phyloP scores from a whole-genome alignment of 164 flowering plant genomes.

The Stephania yunnanensis region DNA sequence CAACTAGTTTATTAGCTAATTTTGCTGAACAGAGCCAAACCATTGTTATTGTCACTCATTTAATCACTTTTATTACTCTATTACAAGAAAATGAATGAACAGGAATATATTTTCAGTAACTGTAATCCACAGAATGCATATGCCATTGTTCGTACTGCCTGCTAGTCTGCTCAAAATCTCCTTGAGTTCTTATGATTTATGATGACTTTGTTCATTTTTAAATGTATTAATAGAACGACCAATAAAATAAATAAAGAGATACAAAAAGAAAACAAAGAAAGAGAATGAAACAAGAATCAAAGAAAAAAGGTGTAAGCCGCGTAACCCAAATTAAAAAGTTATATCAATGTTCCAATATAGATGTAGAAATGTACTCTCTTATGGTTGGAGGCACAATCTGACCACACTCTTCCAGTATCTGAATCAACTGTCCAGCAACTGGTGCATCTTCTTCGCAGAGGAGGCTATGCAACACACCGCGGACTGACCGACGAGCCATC shows the following conservation, averaged over 20 bases:
- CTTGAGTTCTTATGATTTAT: neutral
- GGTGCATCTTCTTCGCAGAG: slow-evolving; percentile 22
- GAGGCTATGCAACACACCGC: slow-evolving; percentile 31
- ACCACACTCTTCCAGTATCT: slow-evolving; percentile 37
- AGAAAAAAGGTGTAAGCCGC: neutral
- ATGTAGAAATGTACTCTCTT: slow-evolving; percentile 15
- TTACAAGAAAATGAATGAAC: too few relatives aligned
- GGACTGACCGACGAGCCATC: slow-evolving; percentile 36
- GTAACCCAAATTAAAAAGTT: neutral
- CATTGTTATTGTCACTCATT: too few relatives aligned
- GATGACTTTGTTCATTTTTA: neutral
- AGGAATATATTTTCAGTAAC: too few relatives aligned
- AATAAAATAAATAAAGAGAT: too few relatives aligned
- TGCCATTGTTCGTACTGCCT: neutral
- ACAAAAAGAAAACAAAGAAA: too few relatives aligned
- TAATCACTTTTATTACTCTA: too few relatives aligned
- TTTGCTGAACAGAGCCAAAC: too few relatives aligned
- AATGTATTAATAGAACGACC: neutral
- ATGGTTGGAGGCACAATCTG: slow-evolving; percentile 34
- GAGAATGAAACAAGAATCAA: neutral
- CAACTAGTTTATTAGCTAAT: too few relatives aligned
- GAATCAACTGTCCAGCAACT: slow-evolving; percentile 31
- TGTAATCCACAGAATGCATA: neutral
- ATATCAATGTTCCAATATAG: slow-evolving; percentile 16
- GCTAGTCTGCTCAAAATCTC: neutral